Evolutionary conservation across 768 basidiomycete species (phyloP).

Genomic region (Panus rudis): DNA sequence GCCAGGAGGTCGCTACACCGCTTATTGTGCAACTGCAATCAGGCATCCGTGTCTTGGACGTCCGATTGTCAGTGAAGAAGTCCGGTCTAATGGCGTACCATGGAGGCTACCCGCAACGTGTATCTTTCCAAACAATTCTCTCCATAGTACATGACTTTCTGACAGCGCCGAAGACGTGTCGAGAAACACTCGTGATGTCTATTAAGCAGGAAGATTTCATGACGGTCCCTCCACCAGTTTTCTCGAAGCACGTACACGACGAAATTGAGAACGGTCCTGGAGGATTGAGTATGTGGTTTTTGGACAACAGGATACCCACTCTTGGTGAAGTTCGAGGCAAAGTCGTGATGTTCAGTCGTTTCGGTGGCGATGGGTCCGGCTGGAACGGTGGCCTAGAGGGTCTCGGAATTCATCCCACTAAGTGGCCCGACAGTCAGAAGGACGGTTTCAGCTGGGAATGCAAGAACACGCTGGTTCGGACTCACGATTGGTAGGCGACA

Average conservation of each 20-base stretch:
- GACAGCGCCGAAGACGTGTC: conserved; percentile 42
- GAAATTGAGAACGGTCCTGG: conserved; percentile 55
- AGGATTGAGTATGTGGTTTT: conserved; percentile 63
- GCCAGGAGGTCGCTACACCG: conserved; percentile 59
- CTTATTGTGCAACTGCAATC: conserved; percentile 63
- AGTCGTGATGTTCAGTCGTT: conserved; percentile 80
- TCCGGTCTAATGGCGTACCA: conserved; percentile 72
- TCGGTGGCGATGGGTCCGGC: conserved; percentile 59
- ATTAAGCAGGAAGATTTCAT: conserved; percentile 82
- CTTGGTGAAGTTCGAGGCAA: conserved; percentile 85
- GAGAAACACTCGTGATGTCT: conserved; percentile 79
- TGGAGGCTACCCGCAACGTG: conserved; percentile 63
- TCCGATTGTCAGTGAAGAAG: conserved; percentile 66
- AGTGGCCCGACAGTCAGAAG: conserved; percentile 77
- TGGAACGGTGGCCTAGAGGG: conserved; percentile 68
- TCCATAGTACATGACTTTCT: conserved; percentile 57
- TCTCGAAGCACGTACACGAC: conserved; percentile 59
- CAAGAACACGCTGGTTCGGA: conserved; percentile 59
- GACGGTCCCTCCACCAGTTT: conserved; percentile 36
- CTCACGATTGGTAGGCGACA: conserved; percentile 72
- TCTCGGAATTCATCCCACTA: conserved; percentile 80
- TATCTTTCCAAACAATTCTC: conserved; percentile 63
- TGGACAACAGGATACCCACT: conserved; percentile 72
- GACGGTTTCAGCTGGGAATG: conserved; percentile 76
- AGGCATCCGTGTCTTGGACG: conserved; percentile 78